Evolutionary conservation across 768 basidiomycete genomes (phyloP), one percentile per base, ranked within the genome.

Genomic region (Pleurotus platypus): DNA sequence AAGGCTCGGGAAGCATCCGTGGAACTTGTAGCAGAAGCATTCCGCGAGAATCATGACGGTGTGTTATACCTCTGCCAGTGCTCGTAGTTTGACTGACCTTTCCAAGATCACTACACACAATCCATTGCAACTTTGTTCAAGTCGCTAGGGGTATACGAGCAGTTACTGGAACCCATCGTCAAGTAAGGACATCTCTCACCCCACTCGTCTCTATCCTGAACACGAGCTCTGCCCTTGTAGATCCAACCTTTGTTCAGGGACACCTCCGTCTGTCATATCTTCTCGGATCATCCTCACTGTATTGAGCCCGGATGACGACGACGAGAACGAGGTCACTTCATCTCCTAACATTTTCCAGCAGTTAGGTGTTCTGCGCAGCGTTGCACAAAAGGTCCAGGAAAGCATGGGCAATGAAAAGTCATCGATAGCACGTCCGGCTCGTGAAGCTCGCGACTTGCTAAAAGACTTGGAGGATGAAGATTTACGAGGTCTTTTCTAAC

Each of bases 361-460:
- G 53, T 74, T 92, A 2, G 78, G 78, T 2, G 62, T 89, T 4
- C 70, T 89, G 30, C 79, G 79, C 5, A 79, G 72, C 42, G 82
- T 94, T 2, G 83, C 88, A 0, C 82, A 87, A 67, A 94, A 94
- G 67, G 78, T 89, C 2, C 73, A 84, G 51, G 86, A 89, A 60
- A 83, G 86, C 63, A 79, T 82, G 1, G 83, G 78, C 2, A 85
- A 78, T 59, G 91, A 94, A 43, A 81, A 81, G 37, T 84, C 90
- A 2, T 76, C 80, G 16, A 83, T 95, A 43, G 79, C 90, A 8
- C 77, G 92, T 46, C 92, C 92, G 0, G 89, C 92, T 5, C 76
- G 93, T 45, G 92, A 95, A 65, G 87, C 94, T 2, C 78, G 86
- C 59, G 94, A 96, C 50, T 57, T 87, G 20, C 65, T 95, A 26